A percentile compares a stretch with the other conserved stretches of the same genome.
These are phyloP conservation scores for Prunella vulgaris DNA, from an alignment of 257 asterid species.

Conservation along the genomic window DNA sequence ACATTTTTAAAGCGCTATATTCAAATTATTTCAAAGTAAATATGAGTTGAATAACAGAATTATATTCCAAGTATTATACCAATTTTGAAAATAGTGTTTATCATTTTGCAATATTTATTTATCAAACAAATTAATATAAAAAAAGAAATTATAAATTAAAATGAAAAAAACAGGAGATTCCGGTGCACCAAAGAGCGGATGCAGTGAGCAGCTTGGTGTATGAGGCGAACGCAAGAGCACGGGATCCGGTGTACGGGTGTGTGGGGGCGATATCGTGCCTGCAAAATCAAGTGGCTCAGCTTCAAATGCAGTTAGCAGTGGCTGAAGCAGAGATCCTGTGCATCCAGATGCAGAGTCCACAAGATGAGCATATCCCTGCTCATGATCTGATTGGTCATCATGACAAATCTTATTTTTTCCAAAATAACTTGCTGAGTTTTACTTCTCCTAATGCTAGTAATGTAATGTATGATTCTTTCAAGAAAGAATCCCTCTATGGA, in stretches of 20 bases:
- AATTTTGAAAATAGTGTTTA: too few species aligned
- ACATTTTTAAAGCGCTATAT: too few species aligned
- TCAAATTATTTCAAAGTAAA: too few species aligned
- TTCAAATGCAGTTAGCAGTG: slow-evolving; percentile 54
- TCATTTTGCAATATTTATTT: too few species aligned
- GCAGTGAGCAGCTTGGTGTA: slow-evolving; percentile 54
- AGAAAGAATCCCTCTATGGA: slow-evolving; percentile 37
- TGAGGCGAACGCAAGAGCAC: slow-evolving; percentile 46
- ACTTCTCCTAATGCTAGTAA: neutral
- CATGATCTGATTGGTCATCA: neutral
- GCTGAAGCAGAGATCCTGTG: slow-evolving; percentile 55
- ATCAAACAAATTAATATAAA: too few species aligned
- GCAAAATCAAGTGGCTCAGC: slow-evolving; percentile 49
- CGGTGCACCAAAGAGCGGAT: slow-evolving; percentile 39
- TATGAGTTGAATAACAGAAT: too few species aligned
- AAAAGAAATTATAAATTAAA: too few species aligned
- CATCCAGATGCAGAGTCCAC: slow-evolving; percentile 49
- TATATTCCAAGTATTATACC: too few species aligned
- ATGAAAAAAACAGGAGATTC: slow-evolving; percentile 34
- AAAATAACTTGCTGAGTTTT: slow-evolving; percentile 25
- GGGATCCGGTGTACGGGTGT: slow-evolving; percentile 56
- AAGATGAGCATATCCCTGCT: neutral
- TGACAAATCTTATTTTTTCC: slow-evolving; percentile 30
- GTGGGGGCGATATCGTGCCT: slow-evolving; percentile 50
- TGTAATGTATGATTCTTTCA: slow-evolving; percentile 40